Evolutionary conservation across 768 basidiomycete species (phyloP), one percentile per base, ranked within the genome.

Genomic region (Tricholoma terreum): DNA sequence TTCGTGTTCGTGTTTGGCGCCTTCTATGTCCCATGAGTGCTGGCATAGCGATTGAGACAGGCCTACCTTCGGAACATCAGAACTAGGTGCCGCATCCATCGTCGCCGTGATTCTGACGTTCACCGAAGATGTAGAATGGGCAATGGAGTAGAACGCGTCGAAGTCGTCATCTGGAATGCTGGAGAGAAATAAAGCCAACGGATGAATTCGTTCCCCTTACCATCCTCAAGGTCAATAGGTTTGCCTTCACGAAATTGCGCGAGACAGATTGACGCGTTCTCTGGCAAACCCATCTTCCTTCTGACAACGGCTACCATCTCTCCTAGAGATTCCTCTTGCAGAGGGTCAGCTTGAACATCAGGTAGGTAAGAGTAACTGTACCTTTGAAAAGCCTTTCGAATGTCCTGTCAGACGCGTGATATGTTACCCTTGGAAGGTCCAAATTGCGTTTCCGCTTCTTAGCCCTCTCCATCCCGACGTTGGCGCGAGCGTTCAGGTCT

Each of bases 191-290:
- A 7, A 38, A 17, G 27, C 34, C 33, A 46, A 48, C 52, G 49
- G 53, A 14, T 52, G 21, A 52, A 31, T 15, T 52, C 38, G 8
- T 35, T 34, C 17, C 14, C 68, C 77, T 59, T 62, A 90, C 91
- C 87, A 66, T 92, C 90, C 34, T 89, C 89, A n/a, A 93, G 76
- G 66, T 88, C 87, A 21, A 91, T 78, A 12, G 68, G 65, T 56
- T 72, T 73, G 7, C 75, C 80, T 19, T 77, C 77, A 33, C 86
- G 80, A 48, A 89, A 63, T 61, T 89, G 89, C 19, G 73, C 64
- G 22, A 84, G 71, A 7, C 67, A 62, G 21, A 82, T 62, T 7
- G 64, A 56, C 5, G 73, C 64, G 45, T 75, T 71, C 0, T 67
- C 56, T 17, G 73, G 59, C 1, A 92, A 73, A 2, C 75, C 75